These are phyloP conservation scores for Solanum clarkiae DNA, from an alignment of 257 asterid genomes.

Conservation along the genomic window DNA sequence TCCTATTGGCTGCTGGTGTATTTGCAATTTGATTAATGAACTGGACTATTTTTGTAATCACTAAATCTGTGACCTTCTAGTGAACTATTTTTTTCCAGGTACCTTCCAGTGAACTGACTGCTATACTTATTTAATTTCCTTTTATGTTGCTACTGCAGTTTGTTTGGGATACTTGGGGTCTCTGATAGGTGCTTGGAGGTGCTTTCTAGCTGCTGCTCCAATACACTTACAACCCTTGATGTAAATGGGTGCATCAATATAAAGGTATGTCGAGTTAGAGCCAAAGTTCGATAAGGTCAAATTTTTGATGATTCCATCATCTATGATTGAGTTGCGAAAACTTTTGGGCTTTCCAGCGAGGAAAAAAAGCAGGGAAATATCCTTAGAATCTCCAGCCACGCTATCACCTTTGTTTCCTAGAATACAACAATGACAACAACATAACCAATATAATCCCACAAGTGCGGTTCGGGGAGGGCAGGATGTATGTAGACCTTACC, in stretches of 20 bases:
- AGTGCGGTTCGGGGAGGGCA: background rate
- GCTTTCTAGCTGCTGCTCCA: conserved; percentile 49
- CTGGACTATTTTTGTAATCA: background rate
- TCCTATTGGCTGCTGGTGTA: background rate
- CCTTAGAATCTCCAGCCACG: background rate
- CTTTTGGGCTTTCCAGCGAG: too few species aligned
- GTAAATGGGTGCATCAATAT: conserved; percentile 89
- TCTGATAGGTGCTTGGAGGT: conserved; percentile 72
- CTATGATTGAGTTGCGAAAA: too few species aligned
- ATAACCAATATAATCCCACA: background rate
- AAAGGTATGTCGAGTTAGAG: conserved; percentile 27
- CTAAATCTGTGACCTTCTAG: background rate
- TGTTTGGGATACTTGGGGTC: conserved; percentile 94
- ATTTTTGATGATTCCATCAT: too few species aligned
- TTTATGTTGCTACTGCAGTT: conserved; percentile 32
- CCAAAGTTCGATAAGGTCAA: too few species aligned
- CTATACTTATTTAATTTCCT: background rate
- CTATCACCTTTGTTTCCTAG: background rate
- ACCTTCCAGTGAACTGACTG: background rate
- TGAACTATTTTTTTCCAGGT: background rate
- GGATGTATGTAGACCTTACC: too few species aligned
- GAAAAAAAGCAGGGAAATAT: background rate
- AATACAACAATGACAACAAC: background rate
- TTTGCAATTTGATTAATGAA: background rate
- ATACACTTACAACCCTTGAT: conserved; percentile 69